Evolutionary conservation across 768 basidiomycete species (phyloP), one percentile per base, ranked within the genome.

Genomic region (Pleurotus ostreatus): DNA sequence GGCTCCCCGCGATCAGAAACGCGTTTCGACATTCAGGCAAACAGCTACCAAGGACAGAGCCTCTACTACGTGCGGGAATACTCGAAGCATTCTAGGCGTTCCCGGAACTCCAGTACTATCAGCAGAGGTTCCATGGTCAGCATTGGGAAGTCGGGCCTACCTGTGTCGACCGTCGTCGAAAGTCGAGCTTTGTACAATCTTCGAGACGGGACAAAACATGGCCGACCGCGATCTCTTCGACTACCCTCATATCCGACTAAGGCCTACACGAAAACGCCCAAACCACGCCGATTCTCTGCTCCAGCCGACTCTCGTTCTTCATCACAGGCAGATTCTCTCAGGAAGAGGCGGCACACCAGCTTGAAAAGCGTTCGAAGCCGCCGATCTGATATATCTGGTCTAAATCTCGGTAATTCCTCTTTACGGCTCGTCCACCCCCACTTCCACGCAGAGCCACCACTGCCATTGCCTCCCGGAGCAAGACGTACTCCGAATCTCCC

Each of bases 1-100:
- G 76, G 77, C 38, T 78, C 77, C 41, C 78, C 78, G 16, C 60
- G 69, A 6, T 75, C 72, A 70, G 78, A 79, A 67, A 75, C 71
- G n/a, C 65, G 66, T 22, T 61, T 70, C 22, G 70, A 66, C 38
- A 53, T 11, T 18, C 22, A 53, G 1, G 25, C 34, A 15, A 30
- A 23, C 18, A 41, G 2, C 6, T 11, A 9, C 15, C 8, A 2
- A 8, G 41, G 37, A 53, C 39, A 38, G 11, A 37, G 23, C 20
- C 38, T 41, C 37, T 53, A 53, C 20, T 39, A 41, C 5, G 22
- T 41, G 34, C 20, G 51, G 16, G 51, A 25, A 18, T 22, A 8
- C 3, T 41, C 51, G 11, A 53, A 53, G 39, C 39, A 40, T n/a
- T 53, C 51, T 23, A 53, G 37, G 18, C 51, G 51, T n/a, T 41